These are phyloP conservation scores for Colletotrichum sp. DNA, from an alignment of 2,329 filamentous ascomycete genomes.

Conservation along the genomic window DNA sequence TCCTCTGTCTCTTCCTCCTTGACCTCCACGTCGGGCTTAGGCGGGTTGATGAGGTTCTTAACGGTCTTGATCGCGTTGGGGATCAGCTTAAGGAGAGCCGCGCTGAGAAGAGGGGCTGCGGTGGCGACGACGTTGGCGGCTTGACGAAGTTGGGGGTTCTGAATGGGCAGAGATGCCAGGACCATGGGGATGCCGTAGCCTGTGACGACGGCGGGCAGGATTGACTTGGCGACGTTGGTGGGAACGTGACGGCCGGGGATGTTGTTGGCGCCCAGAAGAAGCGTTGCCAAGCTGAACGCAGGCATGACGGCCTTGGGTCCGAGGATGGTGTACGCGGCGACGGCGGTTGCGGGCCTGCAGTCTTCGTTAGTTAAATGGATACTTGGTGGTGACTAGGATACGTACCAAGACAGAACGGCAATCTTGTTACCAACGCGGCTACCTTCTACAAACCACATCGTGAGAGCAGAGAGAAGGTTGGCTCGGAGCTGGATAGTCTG, in stretches of 20 bases:
- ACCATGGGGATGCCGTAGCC: not conserved
- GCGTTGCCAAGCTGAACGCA: not conserved
- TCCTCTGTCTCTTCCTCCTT: not conserved
- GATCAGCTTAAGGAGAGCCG: not conserved
- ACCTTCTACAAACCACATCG: not conserved
- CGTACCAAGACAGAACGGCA: not conserved
- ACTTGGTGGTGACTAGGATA: fast-evolving
- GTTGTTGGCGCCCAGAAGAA: not conserved
- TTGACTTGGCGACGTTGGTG: not conserved
- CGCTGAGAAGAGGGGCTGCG: not conserved
- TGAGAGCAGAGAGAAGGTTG: not conserved
- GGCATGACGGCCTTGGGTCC: not conserved
- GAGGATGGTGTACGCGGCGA: not conserved
- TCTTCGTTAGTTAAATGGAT: not conserved
- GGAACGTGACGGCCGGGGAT: not conserved
- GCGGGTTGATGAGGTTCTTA: not conserved
- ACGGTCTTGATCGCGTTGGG: not conserved
- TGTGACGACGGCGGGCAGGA: not conserved
- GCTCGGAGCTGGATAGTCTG: not conserved
- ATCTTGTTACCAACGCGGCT: not conserved
- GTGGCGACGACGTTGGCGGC: not conserved
- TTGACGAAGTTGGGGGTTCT: not conserved
- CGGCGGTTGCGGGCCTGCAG: not conserved
- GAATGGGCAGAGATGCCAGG: not conserved
- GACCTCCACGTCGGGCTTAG: not conserved